phyloP scores from a whole-genome alignment of 768 basidiomycete genomes.

The Zangia roseola region DNA sequence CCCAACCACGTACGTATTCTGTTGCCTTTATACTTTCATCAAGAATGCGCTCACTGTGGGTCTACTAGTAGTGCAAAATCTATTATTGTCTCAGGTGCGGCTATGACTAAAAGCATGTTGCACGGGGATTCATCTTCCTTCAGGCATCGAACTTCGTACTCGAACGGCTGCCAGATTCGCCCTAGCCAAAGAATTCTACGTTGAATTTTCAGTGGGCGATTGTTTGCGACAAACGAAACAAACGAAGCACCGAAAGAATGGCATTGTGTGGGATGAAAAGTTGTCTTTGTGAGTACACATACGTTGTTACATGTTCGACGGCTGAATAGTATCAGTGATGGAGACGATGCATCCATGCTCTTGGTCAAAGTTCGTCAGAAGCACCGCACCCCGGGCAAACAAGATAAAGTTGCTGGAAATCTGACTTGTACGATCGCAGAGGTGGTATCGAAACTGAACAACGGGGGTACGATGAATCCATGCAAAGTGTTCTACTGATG shows the following conservation, averaged over 20 bases:
- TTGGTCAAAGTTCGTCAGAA: too few relatives aligned
- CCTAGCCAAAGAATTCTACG: not conserved
- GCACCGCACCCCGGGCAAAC: too few relatives aligned
- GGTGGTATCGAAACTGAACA: too few relatives aligned
- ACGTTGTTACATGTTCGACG: not conserved
- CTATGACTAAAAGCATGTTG: too few relatives aligned
- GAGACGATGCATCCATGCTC: not conserved
- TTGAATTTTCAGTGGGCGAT: not conserved
- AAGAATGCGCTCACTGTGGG: not conserved
- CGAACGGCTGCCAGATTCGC: not conserved
- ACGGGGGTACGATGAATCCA: too few relatives aligned
- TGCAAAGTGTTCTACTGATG: not conserved
- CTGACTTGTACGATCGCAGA: too few relatives aligned
- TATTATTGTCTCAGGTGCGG: conserved; percentile 1
- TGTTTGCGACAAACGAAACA: not conserved
- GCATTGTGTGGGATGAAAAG: not conserved
- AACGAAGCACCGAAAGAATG: not conserved
- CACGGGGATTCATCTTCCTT: not conserved
- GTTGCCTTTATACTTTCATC: too few relatives aligned
- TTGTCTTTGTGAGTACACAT: not conserved
- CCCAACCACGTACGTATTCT: too few relatives aligned
- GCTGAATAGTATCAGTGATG: not conserved
- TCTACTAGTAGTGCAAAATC: conserved; percentile 2
- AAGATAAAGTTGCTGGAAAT: too few relatives aligned
- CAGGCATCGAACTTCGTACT: conserved; percentile 8